Conservation (phyloP, 2,329 filamentous ascomycete genomes). For the Mycosphaerella sp. region DNA sequence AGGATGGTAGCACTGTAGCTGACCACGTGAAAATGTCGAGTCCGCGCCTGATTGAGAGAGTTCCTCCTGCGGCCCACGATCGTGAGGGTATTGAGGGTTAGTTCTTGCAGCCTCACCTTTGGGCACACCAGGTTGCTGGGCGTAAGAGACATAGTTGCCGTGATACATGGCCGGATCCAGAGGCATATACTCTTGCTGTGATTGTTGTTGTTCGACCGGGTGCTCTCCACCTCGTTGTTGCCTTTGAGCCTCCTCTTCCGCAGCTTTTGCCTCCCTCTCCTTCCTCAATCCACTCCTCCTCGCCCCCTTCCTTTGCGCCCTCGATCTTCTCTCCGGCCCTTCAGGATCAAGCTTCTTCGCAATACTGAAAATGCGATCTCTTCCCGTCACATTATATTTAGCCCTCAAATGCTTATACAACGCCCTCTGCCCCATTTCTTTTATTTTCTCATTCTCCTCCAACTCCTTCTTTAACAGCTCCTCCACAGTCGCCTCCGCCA, state of each 20-base stretch:
- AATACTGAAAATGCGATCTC: constrained; percentile 8
- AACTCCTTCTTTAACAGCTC: constrained; percentile 8
- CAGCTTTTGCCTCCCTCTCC: constrained; percentile 6
- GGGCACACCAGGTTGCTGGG: not conserved
- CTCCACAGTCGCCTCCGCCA: constrained; percentile 2
- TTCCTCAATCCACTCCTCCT: constrained; percentile 9
- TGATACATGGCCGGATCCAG: not conserved
- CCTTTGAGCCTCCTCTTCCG: not conserved
- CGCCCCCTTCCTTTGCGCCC: constrained; percentile 3
- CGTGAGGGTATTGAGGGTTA: not conserved
- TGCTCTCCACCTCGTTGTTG: not conserved
- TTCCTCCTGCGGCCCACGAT: not conserved
- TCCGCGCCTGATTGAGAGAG: not conserved
- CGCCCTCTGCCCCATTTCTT: constrained; percentile 5
- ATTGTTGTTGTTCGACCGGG: not conserved
- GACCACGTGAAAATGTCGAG: not conserved
- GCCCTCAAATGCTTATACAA: constrained; percentile 8
- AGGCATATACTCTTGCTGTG: not conserved
- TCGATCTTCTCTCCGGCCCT: constrained; percentile 7
- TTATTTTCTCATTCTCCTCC: constrained; percentile 2
- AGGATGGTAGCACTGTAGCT: not conserved
- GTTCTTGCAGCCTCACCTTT: not conserved
- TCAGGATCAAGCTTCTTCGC: constrained; percentile 12
- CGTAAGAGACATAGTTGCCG: not conserved
- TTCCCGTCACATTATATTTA: constrained; percentile 11